Percentiles rank a stretch among this genome's conserved stretches.
Conservation (phyloP, 2,329 filamentous ascomycete genomes). For the Nemania serpens region DNA sequence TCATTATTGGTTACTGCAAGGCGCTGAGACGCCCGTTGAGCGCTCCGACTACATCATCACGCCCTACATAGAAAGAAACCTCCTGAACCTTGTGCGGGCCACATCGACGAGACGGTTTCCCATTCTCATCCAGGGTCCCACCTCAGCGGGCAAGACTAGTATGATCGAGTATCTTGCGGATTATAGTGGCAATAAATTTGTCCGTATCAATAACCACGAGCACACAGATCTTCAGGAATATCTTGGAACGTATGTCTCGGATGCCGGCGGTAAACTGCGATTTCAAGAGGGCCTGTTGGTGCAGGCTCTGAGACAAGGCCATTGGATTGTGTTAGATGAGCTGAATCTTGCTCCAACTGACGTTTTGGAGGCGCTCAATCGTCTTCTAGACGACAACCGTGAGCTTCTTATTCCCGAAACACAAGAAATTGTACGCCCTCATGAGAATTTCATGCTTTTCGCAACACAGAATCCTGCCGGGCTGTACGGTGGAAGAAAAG, state of each 20-base stretch:
- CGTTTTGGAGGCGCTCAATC: slow-evolving; percentile 93
- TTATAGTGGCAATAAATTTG: slow-evolving; percentile 93
- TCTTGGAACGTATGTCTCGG: slow-evolving; percentile 90
- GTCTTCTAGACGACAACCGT: slow-evolving; percentile 92
- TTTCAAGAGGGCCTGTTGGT: slow-evolving; percentile 96
- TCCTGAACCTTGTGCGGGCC: slow-evolving; percentile 91
- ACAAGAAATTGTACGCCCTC: slow-evolving; percentile 88
- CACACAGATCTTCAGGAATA: slow-evolving; percentile 99
- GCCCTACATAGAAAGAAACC: slow-evolving; percentile 89
- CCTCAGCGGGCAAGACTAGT: slow-evolving; percentile 96
- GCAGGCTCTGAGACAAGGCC: slow-evolving; percentile 86
- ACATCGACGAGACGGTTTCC: slow-evolving; percentile 91
- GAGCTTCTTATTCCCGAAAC: slow-evolving; percentile 96
- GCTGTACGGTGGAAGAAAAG: slow-evolving; percentile 92
- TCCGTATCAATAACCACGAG: slow-evolving; percentile 99
- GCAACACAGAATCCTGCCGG: slow-evolving; percentile 97
- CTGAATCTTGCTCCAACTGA: slow-evolving; percentile 96
- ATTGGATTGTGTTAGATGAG: slow-evolving; percentile 98
- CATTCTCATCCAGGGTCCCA: slow-evolving; percentile 93
- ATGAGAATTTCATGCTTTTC: slow-evolving; percentile 96
- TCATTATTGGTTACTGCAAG: slow-evolving; percentile 89
- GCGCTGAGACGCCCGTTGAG: slow-evolving; percentile 67
- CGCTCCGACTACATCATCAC: slow-evolving; percentile 95
- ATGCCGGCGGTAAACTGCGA: slow-evolving; percentile 77
- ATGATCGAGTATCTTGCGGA: slow-evolving; percentile 99